phyloP scores from a whole-genome alignment of 495 filamentous ascomycete species.

The Parathielavia appendiculata region DNA sequence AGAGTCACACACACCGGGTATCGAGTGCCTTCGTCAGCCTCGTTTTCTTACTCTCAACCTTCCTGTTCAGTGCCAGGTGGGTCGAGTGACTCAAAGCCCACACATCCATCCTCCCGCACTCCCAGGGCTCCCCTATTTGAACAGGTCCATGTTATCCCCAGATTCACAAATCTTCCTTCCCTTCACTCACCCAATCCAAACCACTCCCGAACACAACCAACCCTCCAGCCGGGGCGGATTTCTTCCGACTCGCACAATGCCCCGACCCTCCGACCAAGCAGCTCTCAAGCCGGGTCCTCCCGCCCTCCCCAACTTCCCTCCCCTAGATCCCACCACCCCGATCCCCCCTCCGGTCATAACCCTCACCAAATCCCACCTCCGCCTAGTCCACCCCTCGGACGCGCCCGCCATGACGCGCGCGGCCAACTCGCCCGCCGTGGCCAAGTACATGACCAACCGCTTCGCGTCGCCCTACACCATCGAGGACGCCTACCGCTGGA shows the following conservation, averaged over 20 bases:
- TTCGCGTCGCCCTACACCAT: slow-evolving; percentile 39
- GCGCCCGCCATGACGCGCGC: slow-evolving; percentile 21
- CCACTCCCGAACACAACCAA: background rate
- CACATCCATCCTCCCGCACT: too few species aligned
- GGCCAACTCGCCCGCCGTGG: slow-evolving; percentile 31
- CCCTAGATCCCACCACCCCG: background rate
- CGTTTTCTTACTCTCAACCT: background rate
- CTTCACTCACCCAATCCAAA: background rate
- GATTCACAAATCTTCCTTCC: background rate
- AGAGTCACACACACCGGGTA: too few species aligned
- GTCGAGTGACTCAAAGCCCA: background rate
- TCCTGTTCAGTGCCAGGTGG: background rate
- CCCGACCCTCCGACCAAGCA: background rate
- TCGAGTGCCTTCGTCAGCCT: too few species aligned
- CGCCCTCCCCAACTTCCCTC: background rate
- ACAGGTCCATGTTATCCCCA: background rate
- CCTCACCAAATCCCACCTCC: slow-evolving; percentile 24
- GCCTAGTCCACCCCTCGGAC: slow-evolving; percentile 30
- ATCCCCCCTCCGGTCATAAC: slow-evolving; percentile 17
- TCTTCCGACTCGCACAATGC: background rate
- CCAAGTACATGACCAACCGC: slow-evolving; percentile 31
- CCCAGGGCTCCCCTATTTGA: too few species aligned
- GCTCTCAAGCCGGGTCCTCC: background rate
- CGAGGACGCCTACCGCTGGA: slow-evolving; percentile 28
- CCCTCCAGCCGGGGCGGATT: background rate